A percentile compares a stretch with the other conserved stretches of the same genome.
Evolutionary conservation across 129 eudicot species (phyloP).

Genomic region (Cynara cardunculus): DNA sequence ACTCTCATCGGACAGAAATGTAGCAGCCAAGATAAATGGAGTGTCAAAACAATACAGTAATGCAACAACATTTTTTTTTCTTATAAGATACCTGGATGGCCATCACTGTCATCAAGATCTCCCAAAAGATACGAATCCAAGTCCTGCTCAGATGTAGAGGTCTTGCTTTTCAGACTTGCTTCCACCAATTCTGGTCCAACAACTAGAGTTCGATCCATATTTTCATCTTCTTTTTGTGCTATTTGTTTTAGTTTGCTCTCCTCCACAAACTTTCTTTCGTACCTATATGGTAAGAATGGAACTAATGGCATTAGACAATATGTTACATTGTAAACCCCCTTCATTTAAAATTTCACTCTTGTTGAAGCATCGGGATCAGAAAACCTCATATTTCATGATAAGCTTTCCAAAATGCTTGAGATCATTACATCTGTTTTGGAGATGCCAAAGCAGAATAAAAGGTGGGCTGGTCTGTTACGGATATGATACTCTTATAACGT

Average conservation of each 20-base stretch:
- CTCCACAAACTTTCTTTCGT: constrained; percentile 47
- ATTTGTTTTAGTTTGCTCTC: constrained; percentile 39
- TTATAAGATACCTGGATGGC: constrained; percentile 28
- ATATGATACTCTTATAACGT: no score
- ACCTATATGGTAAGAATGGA: constrained; percentile 27
- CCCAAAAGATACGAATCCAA: constrained; percentile 63
- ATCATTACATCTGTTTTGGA: no score
- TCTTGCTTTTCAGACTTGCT: constrained; percentile 35
- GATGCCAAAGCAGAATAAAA: no score
- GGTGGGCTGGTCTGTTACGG: no score
- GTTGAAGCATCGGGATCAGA: no score
- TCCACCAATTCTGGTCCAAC: constrained; percentile 23
- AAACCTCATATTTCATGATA: neutral
- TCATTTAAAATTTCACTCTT: no score
- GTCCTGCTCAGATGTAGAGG: constrained; percentile 51
- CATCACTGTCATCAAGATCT: constrained; percentile 59
- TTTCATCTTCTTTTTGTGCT: constrained; percentile 35
- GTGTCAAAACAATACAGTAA: no score
- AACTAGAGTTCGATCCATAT: constrained; percentile 27
- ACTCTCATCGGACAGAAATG: neutral
- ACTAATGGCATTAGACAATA: neutral
- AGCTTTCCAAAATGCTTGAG: no score
- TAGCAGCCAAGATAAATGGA: neutral
- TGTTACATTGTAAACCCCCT: neutral
- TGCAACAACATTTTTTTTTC: neutral